Evolutionary conservation across 2,329 filamentous ascomycete genomes (phyloP).

Genomic region (Chaetomium olivaceum): DNA sequence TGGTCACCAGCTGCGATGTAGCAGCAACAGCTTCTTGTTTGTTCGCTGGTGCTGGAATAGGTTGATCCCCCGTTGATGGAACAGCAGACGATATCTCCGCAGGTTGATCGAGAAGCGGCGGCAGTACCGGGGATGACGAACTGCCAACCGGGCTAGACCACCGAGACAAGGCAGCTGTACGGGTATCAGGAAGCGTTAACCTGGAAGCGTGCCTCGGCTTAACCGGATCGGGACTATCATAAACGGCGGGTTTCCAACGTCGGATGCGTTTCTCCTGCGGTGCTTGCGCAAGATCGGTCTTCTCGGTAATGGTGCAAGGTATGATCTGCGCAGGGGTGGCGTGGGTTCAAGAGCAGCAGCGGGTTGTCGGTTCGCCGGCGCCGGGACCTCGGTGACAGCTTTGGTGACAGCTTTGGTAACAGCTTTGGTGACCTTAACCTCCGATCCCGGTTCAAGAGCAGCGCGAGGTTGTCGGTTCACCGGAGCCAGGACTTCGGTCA

Average conservation of each 20-base stretch:
- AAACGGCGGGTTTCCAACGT: slow-evolving; percentile 23
- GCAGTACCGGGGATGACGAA: background rate
- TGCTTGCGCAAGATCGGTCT: slow-evolving; percentile 2
- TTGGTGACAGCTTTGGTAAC: slow-evolving; percentile 27
- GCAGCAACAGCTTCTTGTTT: background rate
- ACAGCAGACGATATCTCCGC: background rate
- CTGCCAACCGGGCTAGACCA: background rate
- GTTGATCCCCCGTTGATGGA: background rate
- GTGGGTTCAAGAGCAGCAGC: slow-evolving; percentile 25
- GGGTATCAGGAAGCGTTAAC: background rate
- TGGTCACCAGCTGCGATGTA: background rate
- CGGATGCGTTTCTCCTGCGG: slow-evolving; percentile 22
- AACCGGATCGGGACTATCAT: background rate
- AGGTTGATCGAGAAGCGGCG: background rate
- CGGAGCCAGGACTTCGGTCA: slow-evolving; percentile 22
- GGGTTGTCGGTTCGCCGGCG: slow-evolving; percentile 14
- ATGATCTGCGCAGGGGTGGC: slow-evolving; percentile 36
- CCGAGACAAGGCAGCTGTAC: background rate
- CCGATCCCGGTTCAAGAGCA: slow-evolving; percentile 26
- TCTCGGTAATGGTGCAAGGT: slow-evolving; percentile 26
- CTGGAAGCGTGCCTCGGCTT: background rate
- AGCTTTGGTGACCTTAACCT: slow-evolving; percentile 28
- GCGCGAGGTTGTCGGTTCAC: slow-evolving; percentile 13
- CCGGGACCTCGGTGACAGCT: slow-evolving; percentile 25
- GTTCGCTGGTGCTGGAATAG: background rate